Percentiles rank a stretch among this genome's conserved stretches.
Conservation (phyloP, 1,284 basidiomycete species). For the Cryptococcus floricola region DNA sequence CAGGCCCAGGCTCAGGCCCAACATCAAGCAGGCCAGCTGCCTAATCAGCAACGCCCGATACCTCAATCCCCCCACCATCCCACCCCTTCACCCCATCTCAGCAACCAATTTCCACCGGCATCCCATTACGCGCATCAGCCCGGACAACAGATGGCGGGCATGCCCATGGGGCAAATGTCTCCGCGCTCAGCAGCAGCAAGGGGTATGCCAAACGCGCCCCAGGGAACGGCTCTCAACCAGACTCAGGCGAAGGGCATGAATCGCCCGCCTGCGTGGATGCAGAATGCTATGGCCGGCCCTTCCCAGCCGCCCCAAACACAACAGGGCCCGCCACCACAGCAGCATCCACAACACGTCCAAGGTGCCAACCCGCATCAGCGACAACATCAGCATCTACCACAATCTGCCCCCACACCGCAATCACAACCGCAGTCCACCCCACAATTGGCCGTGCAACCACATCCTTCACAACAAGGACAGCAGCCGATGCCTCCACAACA, state of each 20-base stretch:
- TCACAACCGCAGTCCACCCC: background rate
- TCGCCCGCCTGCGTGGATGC: background rate
- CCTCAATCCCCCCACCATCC: conserved; percentile 37
- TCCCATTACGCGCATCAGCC: conserved; percentile 29
- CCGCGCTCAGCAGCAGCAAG: background rate
- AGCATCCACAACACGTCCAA: conserved; percentile 18
- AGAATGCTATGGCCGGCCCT: conserved; percentile 9
- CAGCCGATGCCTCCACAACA: conserved; percentile 10
- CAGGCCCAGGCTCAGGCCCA: conserved; percentile 19
- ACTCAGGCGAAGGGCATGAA: background rate
- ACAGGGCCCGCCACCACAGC: conserved; percentile 8
- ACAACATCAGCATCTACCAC: conserved; percentile 11
- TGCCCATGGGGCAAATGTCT: background rate
- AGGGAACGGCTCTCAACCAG: background rate
- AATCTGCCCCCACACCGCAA: background rate
- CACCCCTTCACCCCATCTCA: conserved; percentile 39
- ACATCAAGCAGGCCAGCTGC: conserved; percentile 16
- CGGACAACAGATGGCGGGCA: conserved; percentile 5
- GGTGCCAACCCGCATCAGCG: conserved; percentile 17
- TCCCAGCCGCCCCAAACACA: conserved; percentile 17
- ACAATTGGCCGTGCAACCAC: background rate
- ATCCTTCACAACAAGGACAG: background rate
- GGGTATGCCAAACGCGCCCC: background rate
- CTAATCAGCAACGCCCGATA: conserved; percentile 17
- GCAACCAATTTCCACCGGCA: conserved; percentile 39